Evolutionary conservation across 495 filamentous ascomycete genomes (phyloP).

Genomic region (Schizothecium vesticola): DNA sequence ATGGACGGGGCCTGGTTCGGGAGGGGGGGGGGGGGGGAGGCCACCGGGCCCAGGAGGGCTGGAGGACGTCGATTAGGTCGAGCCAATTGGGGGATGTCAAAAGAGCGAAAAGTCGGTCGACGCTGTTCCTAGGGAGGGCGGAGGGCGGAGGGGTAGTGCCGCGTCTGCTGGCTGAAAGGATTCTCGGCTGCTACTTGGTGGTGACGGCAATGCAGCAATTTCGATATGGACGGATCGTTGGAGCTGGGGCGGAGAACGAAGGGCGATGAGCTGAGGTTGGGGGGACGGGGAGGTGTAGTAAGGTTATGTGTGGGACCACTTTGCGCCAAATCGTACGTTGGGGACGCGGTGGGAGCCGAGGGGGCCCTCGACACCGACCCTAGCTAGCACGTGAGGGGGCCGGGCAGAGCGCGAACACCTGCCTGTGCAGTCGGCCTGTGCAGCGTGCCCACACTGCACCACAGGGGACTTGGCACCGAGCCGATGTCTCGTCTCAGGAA

Average conservation of each 20-base stretch:
- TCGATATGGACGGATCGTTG: slow-evolving; percentile 1
- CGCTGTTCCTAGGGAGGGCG: too few species aligned
- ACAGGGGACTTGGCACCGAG: neutral
- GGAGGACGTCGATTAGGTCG: too few species aligned
- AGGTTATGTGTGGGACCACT: slow-evolving; percentile 28
- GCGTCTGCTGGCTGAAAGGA: too few species aligned
- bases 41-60: neutral
- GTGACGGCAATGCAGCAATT: slow-evolving; percentile 5
- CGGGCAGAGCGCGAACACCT: too few species aligned
- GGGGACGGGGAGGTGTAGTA: slow-evolving; percentile 1
- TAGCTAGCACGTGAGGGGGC: neutral
- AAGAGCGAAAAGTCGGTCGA: too few species aligned
- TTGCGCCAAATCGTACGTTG: slow-evolving; percentile 28
- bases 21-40: neutral
- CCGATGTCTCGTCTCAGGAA: neutral
- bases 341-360: slow-evolving; percentile 15
- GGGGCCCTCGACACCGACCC: neutral
- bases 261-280: slow-evolving; percentile 10
- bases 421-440: neutral
- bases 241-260: neutral
- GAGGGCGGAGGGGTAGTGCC: too few species aligned
- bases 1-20: neutral
- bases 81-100: too few species aligned
- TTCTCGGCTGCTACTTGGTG: too few species aligned
- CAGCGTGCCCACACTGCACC: too few species aligned